phyloP scores from a whole-genome alignment of 257 asterid genomes.

The Petunia secreta region DNA sequence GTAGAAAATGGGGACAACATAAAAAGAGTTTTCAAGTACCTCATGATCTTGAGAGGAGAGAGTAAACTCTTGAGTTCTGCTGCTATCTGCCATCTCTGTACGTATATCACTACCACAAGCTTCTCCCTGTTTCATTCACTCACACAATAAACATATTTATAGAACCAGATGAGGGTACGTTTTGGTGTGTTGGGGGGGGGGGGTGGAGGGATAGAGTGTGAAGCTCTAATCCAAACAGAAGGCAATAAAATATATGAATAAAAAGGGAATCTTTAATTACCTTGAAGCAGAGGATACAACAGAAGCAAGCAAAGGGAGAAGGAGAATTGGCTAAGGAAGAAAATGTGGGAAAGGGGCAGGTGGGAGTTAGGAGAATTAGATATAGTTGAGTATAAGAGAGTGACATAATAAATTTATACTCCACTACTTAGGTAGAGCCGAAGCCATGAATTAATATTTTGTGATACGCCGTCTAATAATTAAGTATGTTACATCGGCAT shows the following conservation, averaged over 20 bases:
- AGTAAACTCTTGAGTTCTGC: constrained; percentile 26
- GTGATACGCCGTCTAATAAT: too few relatives aligned
- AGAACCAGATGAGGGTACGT: not conserved
- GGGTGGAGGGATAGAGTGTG: constrained; percentile 18
- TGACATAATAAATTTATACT: not conserved
- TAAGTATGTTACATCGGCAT: too few relatives aligned
- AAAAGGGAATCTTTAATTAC: constrained; percentile 53
- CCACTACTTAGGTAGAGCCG: too few relatives aligned
- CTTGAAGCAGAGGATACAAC: constrained; percentile 58
- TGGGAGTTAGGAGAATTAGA: constrained; percentile 15
- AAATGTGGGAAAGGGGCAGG: constrained; percentile 16
- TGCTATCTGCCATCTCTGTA: constrained; percentile 31
- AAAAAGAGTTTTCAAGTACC: constrained; percentile 30
- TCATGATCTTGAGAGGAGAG: constrained; percentile 34
- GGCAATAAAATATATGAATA: constrained; percentile 17
- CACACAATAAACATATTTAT: not conserved
- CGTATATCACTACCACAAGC: constrained; percentile 16
- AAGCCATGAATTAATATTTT: too few relatives aligned
- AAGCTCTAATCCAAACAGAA: not conserved
- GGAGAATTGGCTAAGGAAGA: constrained; percentile 23
- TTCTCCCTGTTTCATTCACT: not conserved
- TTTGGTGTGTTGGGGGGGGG: constrained; percentile 4
- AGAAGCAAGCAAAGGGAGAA: constrained; percentile 50
- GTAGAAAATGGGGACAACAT: not conserved
- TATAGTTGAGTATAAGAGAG: not conserved